Conservation (phyloP, 2,329 filamentous ascomycete genomes). For the Sporothrix pseudoabietina region DNA sequence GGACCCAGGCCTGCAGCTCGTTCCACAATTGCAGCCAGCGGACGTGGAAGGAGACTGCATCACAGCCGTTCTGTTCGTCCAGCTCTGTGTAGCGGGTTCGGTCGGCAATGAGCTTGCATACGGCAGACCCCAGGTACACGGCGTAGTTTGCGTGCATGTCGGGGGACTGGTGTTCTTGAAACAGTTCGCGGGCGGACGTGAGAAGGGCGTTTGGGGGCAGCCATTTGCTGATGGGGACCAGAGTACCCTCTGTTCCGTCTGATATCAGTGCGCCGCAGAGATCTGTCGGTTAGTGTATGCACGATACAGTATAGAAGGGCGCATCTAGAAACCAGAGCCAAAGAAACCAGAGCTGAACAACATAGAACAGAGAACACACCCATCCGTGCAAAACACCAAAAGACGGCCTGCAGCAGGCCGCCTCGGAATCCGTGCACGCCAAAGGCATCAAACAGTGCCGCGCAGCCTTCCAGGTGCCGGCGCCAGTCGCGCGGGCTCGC, state of each 20-base stretch:
- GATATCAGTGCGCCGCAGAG: constrained; percentile 60
- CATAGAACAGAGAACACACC: constrained; percentile 34
- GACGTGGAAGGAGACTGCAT: constrained; percentile 40
- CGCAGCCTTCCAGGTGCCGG: constrained; percentile 60
- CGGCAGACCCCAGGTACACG: constrained; percentile 58
- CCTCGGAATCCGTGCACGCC: constrained; percentile 57
- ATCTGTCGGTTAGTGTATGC: constrained; percentile 36
- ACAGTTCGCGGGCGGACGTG: not conserved
- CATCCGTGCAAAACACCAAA: constrained; percentile 63
- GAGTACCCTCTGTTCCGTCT: constrained; percentile 48
- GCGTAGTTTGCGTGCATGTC: constrained; percentile 64
- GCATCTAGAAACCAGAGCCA: too few species aligned
- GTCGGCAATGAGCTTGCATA: constrained; percentile 39
- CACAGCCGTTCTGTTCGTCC: not conserved
- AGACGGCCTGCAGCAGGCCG: constrained; percentile 56
- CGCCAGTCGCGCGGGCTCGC: constrained; percentile 53
- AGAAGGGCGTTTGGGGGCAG: not conserved
- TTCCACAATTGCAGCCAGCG: constrained; percentile 55
- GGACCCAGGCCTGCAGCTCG: constrained; percentile 53
- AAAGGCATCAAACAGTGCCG: constrained; percentile 56
- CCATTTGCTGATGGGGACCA: constrained; percentile 55
- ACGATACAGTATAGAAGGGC: not conserved
- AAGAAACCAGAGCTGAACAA: too few species aligned
- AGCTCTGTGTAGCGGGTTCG: not conserved
- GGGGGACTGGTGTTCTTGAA: not conserved